Conservation (phyloP, 2,329 filamentous ascomycete genomes). For the Penicillium brevicompactum region DNA sequence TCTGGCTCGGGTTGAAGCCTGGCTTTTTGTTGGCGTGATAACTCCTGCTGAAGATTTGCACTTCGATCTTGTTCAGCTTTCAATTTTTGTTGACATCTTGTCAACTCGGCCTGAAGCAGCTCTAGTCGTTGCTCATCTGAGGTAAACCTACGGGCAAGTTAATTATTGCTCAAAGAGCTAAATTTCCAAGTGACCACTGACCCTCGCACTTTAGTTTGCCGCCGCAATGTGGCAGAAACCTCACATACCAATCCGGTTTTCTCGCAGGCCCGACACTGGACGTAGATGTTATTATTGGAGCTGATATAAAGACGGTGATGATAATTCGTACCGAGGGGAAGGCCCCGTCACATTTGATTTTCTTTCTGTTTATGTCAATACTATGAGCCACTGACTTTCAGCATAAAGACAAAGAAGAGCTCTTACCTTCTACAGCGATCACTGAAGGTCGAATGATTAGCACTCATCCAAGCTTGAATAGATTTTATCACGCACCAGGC, state of each 20-base stretch:
- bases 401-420: background rate
- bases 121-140: conserved; percentile 5
- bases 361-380: conserved; percentile 3
- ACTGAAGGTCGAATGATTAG: conserved; percentile 41
- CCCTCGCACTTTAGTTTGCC: conserved; percentile 13
- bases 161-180: background rate
- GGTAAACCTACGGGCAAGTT: background rate
- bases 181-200: background rate
- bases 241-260: conserved; percentile 4
- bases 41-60: background rate
- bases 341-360: conserved; percentile 12
- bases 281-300: background rate
- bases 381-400: background rate
- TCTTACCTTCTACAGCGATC: conserved; percentile 11
- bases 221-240: conserved; percentile 2
- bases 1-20: background rate
- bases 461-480: background rate
- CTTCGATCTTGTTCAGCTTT: background rate
- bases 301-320: background rate
- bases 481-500: background rate
- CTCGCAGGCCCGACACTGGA: conserved; percentile 10
- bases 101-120: conserved; percentile 1
- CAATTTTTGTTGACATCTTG: conserved; percentile 8
- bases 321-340: conserved; percentile 6
- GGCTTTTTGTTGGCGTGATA: background rate